Evolutionary conservation across 106 monocot genomes (phyloP).

Genomic region (Amphibolis antarctica): DNA sequence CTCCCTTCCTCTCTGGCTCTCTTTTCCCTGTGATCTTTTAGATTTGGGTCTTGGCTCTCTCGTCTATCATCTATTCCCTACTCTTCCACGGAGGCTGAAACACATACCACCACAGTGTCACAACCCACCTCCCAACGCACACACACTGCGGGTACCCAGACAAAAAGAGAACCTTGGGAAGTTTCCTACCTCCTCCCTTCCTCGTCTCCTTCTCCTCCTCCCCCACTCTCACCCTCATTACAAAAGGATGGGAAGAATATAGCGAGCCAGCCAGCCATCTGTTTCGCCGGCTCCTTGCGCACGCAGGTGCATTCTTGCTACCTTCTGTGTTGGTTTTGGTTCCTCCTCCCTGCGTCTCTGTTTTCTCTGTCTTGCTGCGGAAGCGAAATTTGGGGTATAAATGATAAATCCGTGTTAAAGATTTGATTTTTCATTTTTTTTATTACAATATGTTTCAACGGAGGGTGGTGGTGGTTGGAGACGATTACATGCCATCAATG

Average conservation of each 20-base stretch:
- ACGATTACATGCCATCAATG: too few species aligned
- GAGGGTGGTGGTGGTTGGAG: too few species aligned
- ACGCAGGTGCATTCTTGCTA: not conserved
- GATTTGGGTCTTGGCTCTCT: not conserved
- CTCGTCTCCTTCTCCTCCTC: slow-evolving; percentile 8
- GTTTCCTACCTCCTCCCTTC: slow-evolving; percentile 34
- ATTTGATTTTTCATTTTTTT: too few species aligned
- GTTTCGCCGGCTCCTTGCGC: not conserved
- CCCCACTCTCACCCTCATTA: slow-evolving; percentile 4
- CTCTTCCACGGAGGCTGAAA: not conserved
- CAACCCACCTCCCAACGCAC: slow-evolving; percentile 1
- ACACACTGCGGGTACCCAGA: slow-evolving; percentile 41
- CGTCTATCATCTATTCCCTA: not conserved
- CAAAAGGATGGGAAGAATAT: slow-evolving; percentile 10
- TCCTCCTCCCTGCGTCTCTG: not conserved
- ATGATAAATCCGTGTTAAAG: too few species aligned
- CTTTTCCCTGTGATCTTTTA: not conserved
- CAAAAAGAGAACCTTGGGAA: slow-evolving; percentile 57
- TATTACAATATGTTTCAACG: too few species aligned
- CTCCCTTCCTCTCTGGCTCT: not conserved
- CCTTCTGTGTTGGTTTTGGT: not conserved
- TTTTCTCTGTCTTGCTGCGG: too few species aligned
- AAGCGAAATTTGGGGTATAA: too few species aligned
- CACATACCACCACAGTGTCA: not conserved
- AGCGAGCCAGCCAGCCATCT: not conserved